Base-by-base conservation (phyloP, 1,284 basidiomycete genomes). In the Malassezia cuniculi region DNA sequence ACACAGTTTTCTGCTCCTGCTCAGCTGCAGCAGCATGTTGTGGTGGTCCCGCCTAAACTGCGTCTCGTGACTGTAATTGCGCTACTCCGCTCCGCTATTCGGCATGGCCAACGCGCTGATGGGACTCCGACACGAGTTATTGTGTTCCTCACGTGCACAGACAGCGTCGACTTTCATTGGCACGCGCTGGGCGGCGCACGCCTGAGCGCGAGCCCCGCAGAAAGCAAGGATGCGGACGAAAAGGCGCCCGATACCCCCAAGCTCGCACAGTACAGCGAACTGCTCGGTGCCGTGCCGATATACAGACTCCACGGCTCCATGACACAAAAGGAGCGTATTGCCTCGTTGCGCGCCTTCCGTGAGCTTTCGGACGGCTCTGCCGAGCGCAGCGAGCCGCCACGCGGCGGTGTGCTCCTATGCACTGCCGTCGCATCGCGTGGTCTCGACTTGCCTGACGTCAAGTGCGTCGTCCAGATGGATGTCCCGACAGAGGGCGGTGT, bases 101-200 rank as follows among this genome's bases (percentile, higher is more conserved):
- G 54, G 2, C 38, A 42, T 71, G 71, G 79, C 61, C 60, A 66
- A 27, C 41, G 39, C 2, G 37, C 34, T 17, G 57, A 62, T 14
- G 59, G 55, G 4, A 55, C 55, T 14, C 68, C 71, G 0, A 42
- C 52, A 1, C 73, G 74, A 52, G 78, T 94, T 30, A 86, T 99
- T 37, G 86, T 97, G 5, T 99, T 99, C 69, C 72, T 97, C 46
- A 87, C 82, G 56, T 95, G 87, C 56, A 97, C 87, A 3, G 89
- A 95, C 68, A 85, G 86, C 1, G 93, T 99, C 22, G 90, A 99
- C 68, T 95, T 87, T 63, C 86, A 94, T 66, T 97, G 85, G 82
- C 76, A 76, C 32, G 72, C 94, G n/a, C 70, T 97, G 0, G 82
- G 81, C 1, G 77, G 79, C 1, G 74, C 82, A 15, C 68, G 70